Base-by-base conservation (phyloP, 495 filamentous ascomycete genomes). In the Xylaria grammica region DNA sequence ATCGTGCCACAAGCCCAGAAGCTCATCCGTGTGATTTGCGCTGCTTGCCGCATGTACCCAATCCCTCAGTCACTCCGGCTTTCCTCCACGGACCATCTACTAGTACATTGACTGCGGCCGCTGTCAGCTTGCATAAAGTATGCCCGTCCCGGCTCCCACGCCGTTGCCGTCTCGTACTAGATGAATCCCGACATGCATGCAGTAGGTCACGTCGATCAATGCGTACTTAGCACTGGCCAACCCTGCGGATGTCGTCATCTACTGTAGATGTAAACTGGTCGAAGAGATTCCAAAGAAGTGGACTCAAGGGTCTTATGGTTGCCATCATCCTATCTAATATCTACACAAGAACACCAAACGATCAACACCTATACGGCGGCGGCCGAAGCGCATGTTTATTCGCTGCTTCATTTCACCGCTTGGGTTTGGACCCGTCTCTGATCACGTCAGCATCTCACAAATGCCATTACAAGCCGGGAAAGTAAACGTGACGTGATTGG, bases 361-460 rank as follows among this genome's bases (percentile, higher is more conserved):
- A 1, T 7, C 13, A 53, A 19, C 26, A 30, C 11, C 36, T 30
- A 38, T 54, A 29, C 22, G 13, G 13, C 19, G 3, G 15, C 13
- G n/a, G n/a, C n/a, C n/a, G n/a, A n/a, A n/a, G n/a, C n/a, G n/a
- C 8, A 3, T 42, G 40, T 15, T 17, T 15, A 17, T 3, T 42
- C 40, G 40, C 40, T 42, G 8, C 11, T 11, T 11, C 36, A 11
- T 30, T 7, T n/a, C 40, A 30, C n/a, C 22, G 15, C 30, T 38
- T 4, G 27, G 17, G 29, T n/a, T n/a, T 24, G 8, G 40, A 22
- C 58, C 11, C 30, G 20, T 27, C 26, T 60, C 27, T 11, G 58
- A 60, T 60, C 30, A 60, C 45, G 45, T 60, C 45, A 51, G 58
- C 44, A 49, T 36, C 58, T 38, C 45, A 40, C 44, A 46, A 1